Conservation (phyloP, 2,329 filamentous ascomycete species). For the Epichloe uncinata region DNA sequence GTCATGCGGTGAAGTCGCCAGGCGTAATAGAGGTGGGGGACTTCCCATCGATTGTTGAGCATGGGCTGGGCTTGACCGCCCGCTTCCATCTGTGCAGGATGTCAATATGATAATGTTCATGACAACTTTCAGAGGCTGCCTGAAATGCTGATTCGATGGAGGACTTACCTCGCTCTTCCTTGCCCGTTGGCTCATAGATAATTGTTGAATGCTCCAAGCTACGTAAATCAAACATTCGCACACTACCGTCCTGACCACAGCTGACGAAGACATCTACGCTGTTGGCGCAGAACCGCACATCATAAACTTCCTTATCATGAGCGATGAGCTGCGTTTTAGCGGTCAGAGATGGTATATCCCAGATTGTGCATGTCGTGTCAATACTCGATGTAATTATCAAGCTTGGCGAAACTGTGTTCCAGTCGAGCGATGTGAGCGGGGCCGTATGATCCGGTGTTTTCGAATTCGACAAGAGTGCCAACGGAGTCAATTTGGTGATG, state of each 20-base stretch:
- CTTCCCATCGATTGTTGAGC: conserved; percentile 66
- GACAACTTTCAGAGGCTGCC: not conserved
- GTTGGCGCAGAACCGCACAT: conserved; percentile 94
- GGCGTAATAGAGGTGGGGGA: conserved; percentile 66
- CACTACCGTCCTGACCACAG: conserved; percentile 93
- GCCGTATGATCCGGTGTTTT: conserved; percentile 98
- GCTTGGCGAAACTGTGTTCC: conserved; percentile 94
- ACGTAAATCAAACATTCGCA: conserved; percentile 95
- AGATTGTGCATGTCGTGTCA: conserved; percentile 97
- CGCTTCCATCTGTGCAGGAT: conserved; percentile 31
- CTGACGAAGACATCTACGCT: conserved; percentile 98
- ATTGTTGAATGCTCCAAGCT: conserved; percentile 97
- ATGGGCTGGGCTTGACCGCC: conserved; percentile 58
- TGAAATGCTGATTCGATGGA: not conserved
- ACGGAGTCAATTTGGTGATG: conserved; percentile 71
- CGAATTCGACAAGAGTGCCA: conserved; percentile 89
- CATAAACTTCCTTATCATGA: conserved; percentile 97
- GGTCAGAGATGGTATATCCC: conserved; percentile 95
- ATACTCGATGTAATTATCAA: conserved; percentile 98
- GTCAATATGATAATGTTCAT: conserved; percentile 9
- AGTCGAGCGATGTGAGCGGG: conserved; percentile 89
- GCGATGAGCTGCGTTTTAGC: conserved; percentile 97
- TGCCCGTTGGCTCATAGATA: conserved; percentile 93
- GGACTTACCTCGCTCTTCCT: conserved; percentile 55
- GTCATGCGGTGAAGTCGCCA: conserved; percentile 89